A percentile compares a stretch with the other conserved stretches of the same genome.
Conservation (phyloP, 1,284 basidiomycete species). For the Moesziomyces antarcticus region DNA sequence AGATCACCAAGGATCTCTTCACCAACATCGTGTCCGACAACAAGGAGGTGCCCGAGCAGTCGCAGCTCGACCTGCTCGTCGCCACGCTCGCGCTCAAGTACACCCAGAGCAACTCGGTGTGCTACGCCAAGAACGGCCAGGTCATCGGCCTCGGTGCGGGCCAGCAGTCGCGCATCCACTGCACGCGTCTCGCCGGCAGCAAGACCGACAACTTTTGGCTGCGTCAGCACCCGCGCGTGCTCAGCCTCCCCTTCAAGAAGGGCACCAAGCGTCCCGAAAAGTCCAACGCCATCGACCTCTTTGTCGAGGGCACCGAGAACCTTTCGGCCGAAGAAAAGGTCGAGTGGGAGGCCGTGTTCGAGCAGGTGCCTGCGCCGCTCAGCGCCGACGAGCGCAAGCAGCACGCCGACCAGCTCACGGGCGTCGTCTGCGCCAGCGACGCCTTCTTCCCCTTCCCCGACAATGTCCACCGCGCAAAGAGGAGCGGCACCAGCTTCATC, state of each 20-base stretch:
- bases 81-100: constrained; percentile 98
- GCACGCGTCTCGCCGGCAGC: constrained; percentile 93
- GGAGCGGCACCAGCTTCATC: constrained; percentile 90
- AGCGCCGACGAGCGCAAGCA: constrained; percentile 75
- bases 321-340: constrained; percentile 74
- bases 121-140: constrained; percentile 91
- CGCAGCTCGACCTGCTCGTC: constrained; percentile 64
- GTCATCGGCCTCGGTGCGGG: constrained; percentile 97
- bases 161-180: constrained; percentile 98
- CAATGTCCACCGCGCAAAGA: constrained; percentile 91
- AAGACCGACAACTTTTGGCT: constrained; percentile 99
- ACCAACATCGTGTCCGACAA: constrained; percentile 87
- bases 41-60: constrained; percentile 73
- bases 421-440: constrained; percentile 91
- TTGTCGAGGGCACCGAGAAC: constrained; percentile 79
- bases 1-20: constrained; percentile 85
- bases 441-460: constrained; percentile 99
- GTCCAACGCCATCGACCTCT: constrained; percentile 96
- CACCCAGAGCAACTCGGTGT: constrained; percentile 98
- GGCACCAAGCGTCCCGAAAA: constrained; percentile 97
- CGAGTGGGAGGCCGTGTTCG: constrained; percentile 93
- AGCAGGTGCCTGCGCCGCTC: constrained; percentile 77
- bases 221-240: constrained; percentile 91
- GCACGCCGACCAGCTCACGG: constrained; percentile 70
- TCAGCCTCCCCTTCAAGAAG: constrained; percentile 93